These are phyloP conservation scores for Cystobasidium pallidum DNA, from an alignment of 1,284 basidiomycete genomes.

Conservation along the genomic window DNA sequence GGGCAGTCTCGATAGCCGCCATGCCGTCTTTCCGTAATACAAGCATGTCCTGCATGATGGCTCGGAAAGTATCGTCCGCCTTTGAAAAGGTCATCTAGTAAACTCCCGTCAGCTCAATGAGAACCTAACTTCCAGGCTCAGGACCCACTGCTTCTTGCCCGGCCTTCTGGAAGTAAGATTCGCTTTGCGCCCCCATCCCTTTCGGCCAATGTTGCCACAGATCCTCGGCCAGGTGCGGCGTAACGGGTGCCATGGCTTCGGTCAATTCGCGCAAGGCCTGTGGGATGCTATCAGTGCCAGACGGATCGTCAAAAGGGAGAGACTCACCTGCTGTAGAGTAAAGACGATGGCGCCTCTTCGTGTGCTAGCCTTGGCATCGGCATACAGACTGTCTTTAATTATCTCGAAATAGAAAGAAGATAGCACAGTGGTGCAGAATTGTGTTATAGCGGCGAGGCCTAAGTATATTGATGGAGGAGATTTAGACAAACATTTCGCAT, in stretches of 20 bases:
- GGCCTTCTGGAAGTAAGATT: slow-evolving; percentile 66
- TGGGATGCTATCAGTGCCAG: background rate
- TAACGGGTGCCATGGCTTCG: slow-evolving; percentile 78
- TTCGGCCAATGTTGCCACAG: slow-evolving; percentile 64
- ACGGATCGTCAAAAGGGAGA: background rate
- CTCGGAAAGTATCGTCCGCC: slow-evolving; percentile 60
- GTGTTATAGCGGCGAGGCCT: slow-evolving; percentile 10
- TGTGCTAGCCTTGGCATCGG: slow-evolving; percentile 63
- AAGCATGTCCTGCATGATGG: slow-evolving; percentile 64
- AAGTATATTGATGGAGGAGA: background rate
- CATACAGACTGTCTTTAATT: slow-evolving; percentile 88
- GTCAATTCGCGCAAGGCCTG: slow-evolving; percentile 73
- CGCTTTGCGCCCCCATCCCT: slow-evolving; percentile 7
- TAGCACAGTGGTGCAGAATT: slow-evolving; percentile 61
- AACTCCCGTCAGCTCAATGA: slow-evolving; percentile 61
- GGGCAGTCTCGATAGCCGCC: slow-evolving; percentile 65
- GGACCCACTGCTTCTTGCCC: slow-evolving; percentile 67
- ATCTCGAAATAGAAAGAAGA: slow-evolving; percentile 79
- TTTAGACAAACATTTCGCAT: background rate
- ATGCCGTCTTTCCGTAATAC: slow-evolving; percentile 71
- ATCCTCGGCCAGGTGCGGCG: slow-evolving; percentile 92
- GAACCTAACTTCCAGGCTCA: slow-evolving; percentile 60
- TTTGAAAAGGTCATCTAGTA: slow-evolving; percentile 61
- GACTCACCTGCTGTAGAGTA: slow-evolving; percentile 70
- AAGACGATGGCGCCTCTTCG: slow-evolving; percentile 70